Evolutionary conservation across 2,329 filamentous ascomycete species (phyloP).

Genomic region (Sclerotinia sclerotiorum): DNA sequence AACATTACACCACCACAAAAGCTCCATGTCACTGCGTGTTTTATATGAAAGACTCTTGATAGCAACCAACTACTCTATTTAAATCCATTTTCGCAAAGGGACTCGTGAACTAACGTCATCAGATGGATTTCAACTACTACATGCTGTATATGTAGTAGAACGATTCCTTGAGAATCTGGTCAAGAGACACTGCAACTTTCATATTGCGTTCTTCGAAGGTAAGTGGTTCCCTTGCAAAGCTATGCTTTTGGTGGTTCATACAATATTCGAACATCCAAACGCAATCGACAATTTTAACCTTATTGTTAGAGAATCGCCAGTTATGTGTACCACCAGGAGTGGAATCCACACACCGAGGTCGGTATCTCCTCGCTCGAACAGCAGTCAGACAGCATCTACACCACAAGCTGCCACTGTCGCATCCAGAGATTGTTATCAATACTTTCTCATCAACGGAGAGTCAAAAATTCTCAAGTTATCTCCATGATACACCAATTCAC

Average conservation of each 20-base stretch:
- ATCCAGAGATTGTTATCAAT: slow-evolving; percentile 41
- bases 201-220: slow-evolving; percentile 64
- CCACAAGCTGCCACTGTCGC: slow-evolving; percentile 32
- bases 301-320: slow-evolving; percentile 45
- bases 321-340: slow-evolving; percentile 54
- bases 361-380: slow-evolving; percentile 60
- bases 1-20: neutral
- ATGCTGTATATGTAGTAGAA: slow-evolving; percentile 69
- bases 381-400: slow-evolving; percentile 62
- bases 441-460: slow-evolving; percentile 49
- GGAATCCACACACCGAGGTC: slow-evolving; percentile 38
- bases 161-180: slow-evolving; percentile 60
- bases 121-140: slow-evolving; percentile 69
- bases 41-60: neutral
- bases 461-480: slow-evolving; percentile 54
- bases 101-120: slow-evolving; percentile 27
- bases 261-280: neutral
- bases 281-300: slow-evolving; percentile 22
- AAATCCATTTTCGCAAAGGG: neutral
- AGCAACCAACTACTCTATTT: neutral
- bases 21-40: neutral
- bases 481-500: slow-evolving; percentile 55
- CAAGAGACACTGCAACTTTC: slow-evolving; percentile 66
- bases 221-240: slow-evolving; percentile 13
- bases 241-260: neutral